phyloP scores from a whole-genome alignment of 2,329 filamentous ascomycete genomes.

The Nothophoma quercina region DNA sequence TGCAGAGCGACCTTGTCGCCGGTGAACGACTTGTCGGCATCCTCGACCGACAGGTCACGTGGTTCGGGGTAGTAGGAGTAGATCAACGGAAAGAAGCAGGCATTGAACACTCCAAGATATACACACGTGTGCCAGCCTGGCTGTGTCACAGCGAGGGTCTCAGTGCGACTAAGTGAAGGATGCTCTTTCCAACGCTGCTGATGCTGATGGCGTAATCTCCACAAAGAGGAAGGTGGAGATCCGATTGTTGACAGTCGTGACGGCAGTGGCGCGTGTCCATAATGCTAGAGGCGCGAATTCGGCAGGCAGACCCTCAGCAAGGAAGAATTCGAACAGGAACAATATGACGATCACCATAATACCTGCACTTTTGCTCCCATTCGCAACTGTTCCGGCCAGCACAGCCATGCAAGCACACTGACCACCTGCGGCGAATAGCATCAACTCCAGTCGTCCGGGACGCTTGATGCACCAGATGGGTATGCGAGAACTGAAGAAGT shows the following conservation, averaged over 20 bases:
- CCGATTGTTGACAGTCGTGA: conserved; percentile 17
- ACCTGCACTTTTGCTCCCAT: conserved; percentile 33
- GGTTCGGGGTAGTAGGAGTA: conserved; percentile 69
- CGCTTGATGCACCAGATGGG: conserved; percentile 51
- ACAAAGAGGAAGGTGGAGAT: conserved; percentile 18
- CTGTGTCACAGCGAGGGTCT: conserved; percentile 29
- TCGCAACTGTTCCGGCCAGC: conserved; percentile 28
- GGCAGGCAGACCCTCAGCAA: conserved; percentile 43
- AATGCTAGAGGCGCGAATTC: conserved; percentile 54
- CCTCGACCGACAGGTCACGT: conserved; percentile 78
- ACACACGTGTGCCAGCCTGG: neutral
- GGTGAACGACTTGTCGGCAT: conserved; percentile 86
- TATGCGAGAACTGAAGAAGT: conserved; percentile 50
- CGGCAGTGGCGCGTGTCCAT: conserved; percentile 10
- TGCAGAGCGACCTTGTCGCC: conserved; percentile 58
- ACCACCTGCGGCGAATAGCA: conserved; percentile 42
- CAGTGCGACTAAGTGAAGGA: conserved; percentile 53
- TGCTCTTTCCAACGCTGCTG: conserved; percentile 38
- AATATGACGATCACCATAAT: conserved; percentile 57
- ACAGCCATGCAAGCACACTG: conserved; percentile 55
- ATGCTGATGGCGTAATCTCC: conserved; percentile 16
- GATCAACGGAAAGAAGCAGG: conserved; percentile 20
- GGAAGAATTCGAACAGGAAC: conserved; percentile 48
- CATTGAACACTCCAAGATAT: conserved; percentile 17
- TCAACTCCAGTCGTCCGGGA: conserved; percentile 39